Conservation (phyloP, 371 early-diverging fungal genomes). For the Mucor irregularis region DNA sequence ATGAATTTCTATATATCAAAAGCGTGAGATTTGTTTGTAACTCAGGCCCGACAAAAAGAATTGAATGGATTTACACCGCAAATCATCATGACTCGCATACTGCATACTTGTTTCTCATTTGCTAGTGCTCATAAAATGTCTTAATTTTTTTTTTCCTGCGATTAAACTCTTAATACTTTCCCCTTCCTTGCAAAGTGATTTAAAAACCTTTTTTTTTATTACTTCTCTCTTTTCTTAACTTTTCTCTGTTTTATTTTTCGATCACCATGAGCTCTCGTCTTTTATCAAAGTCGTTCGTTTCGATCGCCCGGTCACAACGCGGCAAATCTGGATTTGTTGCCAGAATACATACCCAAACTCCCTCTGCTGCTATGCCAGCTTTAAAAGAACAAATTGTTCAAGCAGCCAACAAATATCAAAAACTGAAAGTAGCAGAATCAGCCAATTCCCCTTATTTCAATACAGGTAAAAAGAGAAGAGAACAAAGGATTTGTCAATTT, state of each 20-base stretch:
- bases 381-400: slow-evolving; percentile 5
- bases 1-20: too few relatives aligned
- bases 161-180: neutral
- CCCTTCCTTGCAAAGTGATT: neutral
- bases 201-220: neutral
- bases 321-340: neutral
- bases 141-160: too few relatives aligned
- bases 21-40: neutral
- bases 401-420: neutral
- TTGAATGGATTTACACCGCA: too few relatives aligned
- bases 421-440: slow-evolving; percentile 2
- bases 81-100: slow-evolving; percentile 13
- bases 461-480: slow-evolving; percentile 7
- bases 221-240: neutral
- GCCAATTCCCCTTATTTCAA: slow-evolving; percentile 15
- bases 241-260: too few relatives aligned
- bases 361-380: slow-evolving; percentile 2
- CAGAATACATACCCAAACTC: slow-evolving; percentile 5
- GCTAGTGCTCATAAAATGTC: slow-evolving; percentile 1
- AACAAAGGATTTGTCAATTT: neutral
- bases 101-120: slow-evolving; percentile 9
- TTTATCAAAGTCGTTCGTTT: neutral
- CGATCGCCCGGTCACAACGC: neutral
- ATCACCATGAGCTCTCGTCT: too few relatives aligned
- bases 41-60: neutral